Conservation (phyloP, 192 early-diverging fungal genomes). For the Neocallimastix lanati region DNA sequence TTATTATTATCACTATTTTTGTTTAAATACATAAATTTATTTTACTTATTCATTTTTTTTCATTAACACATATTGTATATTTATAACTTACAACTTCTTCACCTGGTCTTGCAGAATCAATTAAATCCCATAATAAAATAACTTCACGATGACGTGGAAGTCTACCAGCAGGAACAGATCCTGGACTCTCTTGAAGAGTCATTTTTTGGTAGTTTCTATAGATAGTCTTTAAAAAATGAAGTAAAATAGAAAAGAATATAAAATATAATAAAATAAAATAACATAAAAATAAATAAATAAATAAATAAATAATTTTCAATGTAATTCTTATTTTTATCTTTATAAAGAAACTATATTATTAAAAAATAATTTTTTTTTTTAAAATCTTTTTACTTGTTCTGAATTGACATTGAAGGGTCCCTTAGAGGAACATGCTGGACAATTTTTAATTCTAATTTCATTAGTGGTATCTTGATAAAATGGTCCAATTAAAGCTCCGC, state of each 20-base stretch:
- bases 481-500: slow-evolving; percentile 73
- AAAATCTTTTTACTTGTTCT: slow-evolving; percentile 59
- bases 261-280: neutral
- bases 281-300: too few species aligned
- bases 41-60: too few species aligned
- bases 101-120: slow-evolving; percentile 85
- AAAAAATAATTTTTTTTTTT: too few species aligned
- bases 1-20: too few species aligned
- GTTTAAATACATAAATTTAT: too few species aligned
- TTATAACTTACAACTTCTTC: slow-evolving; percentile 64
- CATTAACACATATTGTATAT: too few species aligned
- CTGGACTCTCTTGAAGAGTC: slow-evolving; percentile 89
- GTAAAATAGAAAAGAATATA: too few species aligned
- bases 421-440: slow-evolving; percentile 73
- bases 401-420: slow-evolving; percentile 81
- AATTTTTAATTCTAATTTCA: slow-evolving; percentile 70
- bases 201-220: slow-evolving; percentile 95
- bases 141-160: slow-evolving; percentile 87
- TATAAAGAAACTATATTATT: too few species aligned
- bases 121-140: slow-evolving; percentile 85
- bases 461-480: slow-evolving; percentile 79
- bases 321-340: too few species aligned
- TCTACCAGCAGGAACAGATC: slow-evolving; percentile 83
- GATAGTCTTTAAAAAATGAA: slow-evolving; percentile 42
- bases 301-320: too few species aligned